A percentile compares a stretch with the other conserved stretches of the same genome.
Conservation (phyloP, 2,329 filamentous ascomycete species). For the Phaeosphaeriaceae sp. region DNA sequence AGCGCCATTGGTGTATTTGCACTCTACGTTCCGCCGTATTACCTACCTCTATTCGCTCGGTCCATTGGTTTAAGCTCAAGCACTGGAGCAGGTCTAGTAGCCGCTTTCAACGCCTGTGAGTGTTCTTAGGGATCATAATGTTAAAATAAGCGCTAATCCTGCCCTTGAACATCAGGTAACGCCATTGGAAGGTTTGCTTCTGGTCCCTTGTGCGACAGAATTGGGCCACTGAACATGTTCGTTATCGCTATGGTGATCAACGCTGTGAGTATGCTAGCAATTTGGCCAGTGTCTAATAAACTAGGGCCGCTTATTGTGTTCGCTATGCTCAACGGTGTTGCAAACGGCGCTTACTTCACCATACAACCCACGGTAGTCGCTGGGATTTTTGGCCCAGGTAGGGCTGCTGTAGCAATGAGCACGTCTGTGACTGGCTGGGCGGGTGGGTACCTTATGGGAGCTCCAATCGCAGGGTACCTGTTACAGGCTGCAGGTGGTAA, state of each 20-base stretch:
- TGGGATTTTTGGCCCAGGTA: slow-evolving; percentile 33
- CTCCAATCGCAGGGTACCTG: slow-evolving; percentile 35
- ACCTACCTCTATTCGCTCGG: slow-evolving; percentile 36
- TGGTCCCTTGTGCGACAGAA: slow-evolving; percentile 35
- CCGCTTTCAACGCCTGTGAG: slow-evolving; percentile 34
- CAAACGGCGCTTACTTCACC: slow-evolving; percentile 39
- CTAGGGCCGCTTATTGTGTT: slow-evolving; percentile 35
- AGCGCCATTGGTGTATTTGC: slow-evolving; percentile 35
- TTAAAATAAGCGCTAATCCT: not conserved
- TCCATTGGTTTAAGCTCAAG: slow-evolving; percentile 31
- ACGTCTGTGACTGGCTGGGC: slow-evolving; percentile 37
- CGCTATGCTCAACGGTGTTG: slow-evolving; percentile 36
- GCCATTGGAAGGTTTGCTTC: slow-evolving; percentile 36
- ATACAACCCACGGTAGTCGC: slow-evolving; percentile 38
- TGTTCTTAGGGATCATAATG: not conserved
- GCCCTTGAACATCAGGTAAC: slow-evolving; percentile 9
- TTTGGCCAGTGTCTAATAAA: slow-evolving; percentile 37
- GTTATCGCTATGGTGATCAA: slow-evolving; percentile 35
- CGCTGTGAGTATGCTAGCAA: slow-evolving; percentile 36
- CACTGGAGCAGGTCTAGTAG: slow-evolving; percentile 36
- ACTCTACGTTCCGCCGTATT: slow-evolving; percentile 40
- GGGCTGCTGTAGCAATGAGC: slow-evolving; percentile 36
- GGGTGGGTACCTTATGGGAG: slow-evolving; percentile 36
- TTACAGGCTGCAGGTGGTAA: slow-evolving; percentile 34
- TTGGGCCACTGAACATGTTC: slow-evolving; percentile 43